Conservation (phyloP, 768 basidiomycete genomes). For the Macrolepiota albuminosa region DNA sequence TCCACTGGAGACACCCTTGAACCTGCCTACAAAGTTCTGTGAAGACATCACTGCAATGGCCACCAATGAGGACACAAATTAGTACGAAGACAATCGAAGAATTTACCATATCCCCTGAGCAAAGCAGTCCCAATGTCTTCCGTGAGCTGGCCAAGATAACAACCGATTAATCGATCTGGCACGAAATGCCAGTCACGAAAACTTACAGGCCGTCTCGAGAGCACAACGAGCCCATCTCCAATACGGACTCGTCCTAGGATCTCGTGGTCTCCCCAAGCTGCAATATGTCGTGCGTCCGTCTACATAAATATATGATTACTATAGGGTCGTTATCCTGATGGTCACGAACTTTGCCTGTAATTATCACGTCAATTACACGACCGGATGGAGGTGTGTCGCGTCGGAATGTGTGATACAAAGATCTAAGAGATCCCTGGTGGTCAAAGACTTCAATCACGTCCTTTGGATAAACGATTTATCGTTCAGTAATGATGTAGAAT, state of each 20-base stretch:
- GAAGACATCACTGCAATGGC: conserved; percentile 38
- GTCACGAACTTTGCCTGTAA: conserved; percentile 45
- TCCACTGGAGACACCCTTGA: conserved; percentile 29
- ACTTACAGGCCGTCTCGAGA: conserved; percentile 49
- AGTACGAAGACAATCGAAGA: background rate
- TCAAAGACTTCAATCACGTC: conserved; percentile 42
- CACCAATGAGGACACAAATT: conserved; percentile 2
- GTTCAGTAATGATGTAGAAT: conserved; percentile 34
- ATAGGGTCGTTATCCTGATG: background rate
- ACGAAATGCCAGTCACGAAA: background rate
- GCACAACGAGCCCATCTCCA: conserved; percentile 53
- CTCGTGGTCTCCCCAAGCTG: conserved; percentile 54
- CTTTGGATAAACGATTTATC: conserved; percentile 42
- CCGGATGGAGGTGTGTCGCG: conserved; percentile 12
- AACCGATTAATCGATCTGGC: background rate
- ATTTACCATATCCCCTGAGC: conserved; percentile 46
- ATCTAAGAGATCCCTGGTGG: conserved; percentile 28
- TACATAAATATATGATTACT: conserved; percentile 17
- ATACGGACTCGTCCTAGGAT: conserved; percentile 55
- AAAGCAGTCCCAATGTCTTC: conserved; percentile 31
- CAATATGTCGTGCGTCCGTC: conserved; percentile 42
- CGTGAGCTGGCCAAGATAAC: conserved; percentile 11
- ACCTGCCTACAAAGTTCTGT: conserved; percentile 48
- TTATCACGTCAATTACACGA: conserved; percentile 41
- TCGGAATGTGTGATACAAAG: conserved; percentile 34